Evolutionary conservation across 1,284 basidiomycete genomes (phyloP), one percentile per base, ranked within the genome.

Genomic region (Blastosporella zonata): DNA sequence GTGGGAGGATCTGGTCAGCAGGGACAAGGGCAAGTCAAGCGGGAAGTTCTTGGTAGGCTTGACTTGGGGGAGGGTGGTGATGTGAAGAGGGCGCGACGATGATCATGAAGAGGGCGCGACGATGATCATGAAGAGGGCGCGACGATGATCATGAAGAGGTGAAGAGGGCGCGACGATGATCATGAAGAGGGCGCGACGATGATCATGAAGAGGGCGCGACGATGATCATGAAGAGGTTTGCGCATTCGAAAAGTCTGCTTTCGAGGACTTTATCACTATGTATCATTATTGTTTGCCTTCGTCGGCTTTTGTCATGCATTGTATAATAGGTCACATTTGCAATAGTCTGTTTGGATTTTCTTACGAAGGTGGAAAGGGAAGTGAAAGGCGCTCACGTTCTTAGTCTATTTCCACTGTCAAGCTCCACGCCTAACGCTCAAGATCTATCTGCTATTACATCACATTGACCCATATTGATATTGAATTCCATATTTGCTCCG

Each of bases 41-140:
- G 71, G 43, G 67, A 73, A 50, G 67, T 73, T 9, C 60, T 77
- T 20, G 67, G 63, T 6, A 55, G 62, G 29, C 59, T 77, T 7
- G 74, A 78, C 13, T 36, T 72, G 10, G 64, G 62, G 6, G 75
- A 75, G 6, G 64, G 70, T 27, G 71, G 70, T 8, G 75, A 79
- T 50, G 62, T 70, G 23, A 84, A 84, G 61, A 69, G 80, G 22
- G 33, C 70, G 33, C 47, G 56, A 18, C 49, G 55, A 34, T 56
- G 28, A 49, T 10, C 15, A 22, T 17, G 23, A 15, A 35, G 13
- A 4, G 23, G 34, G 33, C 70, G 33, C 47, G 56, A 18, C 49
- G 55, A 34, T 56, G 28, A 49, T 10, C 15, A 22, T 70, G 23
- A 84, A 84, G 61, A 69, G 80, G 22, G 33, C 70, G 33, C 47